phyloP scores from a whole-genome alignment of 176 grass and related monocot genomes.

The Ensete ventricosum region DNA sequence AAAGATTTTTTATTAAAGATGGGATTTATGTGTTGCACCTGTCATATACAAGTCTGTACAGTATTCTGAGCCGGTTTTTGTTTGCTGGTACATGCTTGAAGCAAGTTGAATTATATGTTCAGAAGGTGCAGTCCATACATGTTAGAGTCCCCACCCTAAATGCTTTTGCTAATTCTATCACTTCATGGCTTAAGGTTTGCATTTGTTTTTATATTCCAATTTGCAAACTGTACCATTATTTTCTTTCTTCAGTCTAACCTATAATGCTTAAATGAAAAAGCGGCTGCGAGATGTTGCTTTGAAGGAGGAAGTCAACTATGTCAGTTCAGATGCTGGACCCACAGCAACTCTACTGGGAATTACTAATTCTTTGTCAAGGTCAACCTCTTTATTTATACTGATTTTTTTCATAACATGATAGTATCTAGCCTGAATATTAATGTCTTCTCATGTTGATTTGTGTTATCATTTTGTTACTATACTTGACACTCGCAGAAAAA shows the following conservation, averaged over 20 bases:
- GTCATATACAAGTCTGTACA: slow-evolving; percentile 46
- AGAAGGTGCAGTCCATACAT: slow-evolving; percentile 24
- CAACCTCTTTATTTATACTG: not conserved
- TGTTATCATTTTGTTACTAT: too few species aligned
- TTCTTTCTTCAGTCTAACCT: slow-evolving; percentile 17
- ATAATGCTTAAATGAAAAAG: slow-evolving; percentile 28
- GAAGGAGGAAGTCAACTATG: slow-evolving; percentile 62
- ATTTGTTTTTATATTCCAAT: not conserved
- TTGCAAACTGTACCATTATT: not conserved
- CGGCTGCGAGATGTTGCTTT: slow-evolving; percentile 54
- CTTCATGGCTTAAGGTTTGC: slow-evolving; percentile 77
- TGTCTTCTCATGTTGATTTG: not conserved
- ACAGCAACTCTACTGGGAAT: slow-evolving; percentile 60
- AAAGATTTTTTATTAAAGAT: slow-evolving; percentile 34
- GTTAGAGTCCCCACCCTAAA: slow-evolving; percentile 39
- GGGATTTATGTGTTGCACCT: slow-evolving; percentile 49
- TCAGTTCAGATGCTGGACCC: slow-evolving; percentile 27
- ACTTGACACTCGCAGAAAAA: not conserved
- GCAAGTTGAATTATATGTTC: slow-evolving; percentile 63
- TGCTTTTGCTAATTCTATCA: slow-evolving; percentile 56
- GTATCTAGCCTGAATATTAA: not conserved
- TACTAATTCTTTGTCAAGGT: slow-evolving; percentile 77
- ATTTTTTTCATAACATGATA: too few species aligned
- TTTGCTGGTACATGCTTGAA: slow-evolving; percentile 70
- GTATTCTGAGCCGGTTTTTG: slow-evolving; percentile 45